Evolutionary conservation across 176 grass and related monocot genomes (phyloP).

Genomic region (Hsuehochloa calcarea): DNA sequence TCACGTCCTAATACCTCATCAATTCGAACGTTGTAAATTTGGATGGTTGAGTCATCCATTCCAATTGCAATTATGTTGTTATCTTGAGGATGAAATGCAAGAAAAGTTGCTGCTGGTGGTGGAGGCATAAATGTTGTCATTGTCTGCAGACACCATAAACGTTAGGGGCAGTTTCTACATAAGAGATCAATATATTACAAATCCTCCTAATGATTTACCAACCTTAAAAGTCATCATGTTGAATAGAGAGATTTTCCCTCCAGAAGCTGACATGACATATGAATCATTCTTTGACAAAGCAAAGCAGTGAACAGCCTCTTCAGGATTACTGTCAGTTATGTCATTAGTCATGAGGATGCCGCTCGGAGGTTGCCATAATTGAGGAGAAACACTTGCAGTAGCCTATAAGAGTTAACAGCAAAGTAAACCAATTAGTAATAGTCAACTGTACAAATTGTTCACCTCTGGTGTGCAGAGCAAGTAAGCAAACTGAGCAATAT

Average conservation of each 20-base stretch:
- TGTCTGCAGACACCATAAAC: slow-evolving; percentile 46
- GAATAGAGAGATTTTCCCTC: slow-evolving; percentile 95
- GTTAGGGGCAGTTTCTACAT: slow-evolving; percentile 23
- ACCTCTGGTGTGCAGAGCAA: not conserved
- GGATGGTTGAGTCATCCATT: slow-evolving; percentile 98
- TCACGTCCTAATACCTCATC: slow-evolving; percentile 66
- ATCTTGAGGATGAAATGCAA: slow-evolving; percentile 98
- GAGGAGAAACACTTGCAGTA: slow-evolving; percentile 69
- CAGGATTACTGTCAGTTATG: slow-evolving; percentile 75
- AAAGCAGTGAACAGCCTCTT: slow-evolving; percentile 94
- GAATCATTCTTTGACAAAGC: slow-evolving; percentile 99
- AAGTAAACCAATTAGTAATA: slow-evolving; percentile 35
- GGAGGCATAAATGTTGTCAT: slow-evolving; percentile 99
- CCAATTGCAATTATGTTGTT: slow-evolving; percentile 99
- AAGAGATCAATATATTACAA: not conserved
- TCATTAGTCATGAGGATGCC: slow-evolving; percentile 99
- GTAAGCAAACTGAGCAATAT: slow-evolving; percentile 11
- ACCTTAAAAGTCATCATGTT: slow-evolving; percentile 99
- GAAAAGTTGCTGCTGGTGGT: slow-evolving; percentile 92
- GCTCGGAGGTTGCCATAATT: slow-evolving; percentile 91
- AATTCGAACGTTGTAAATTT: slow-evolving; percentile 98
- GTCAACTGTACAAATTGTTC: not conserved
- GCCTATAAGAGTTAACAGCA: slow-evolving; percentile 59
- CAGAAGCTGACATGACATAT: slow-evolving; percentile 99
- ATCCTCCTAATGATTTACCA: slow-evolving; percentile 7